These are phyloP conservation scores for Salix caprea DNA, from an alignment of 345 rosid genomes.

Conservation along the genomic window DNA sequence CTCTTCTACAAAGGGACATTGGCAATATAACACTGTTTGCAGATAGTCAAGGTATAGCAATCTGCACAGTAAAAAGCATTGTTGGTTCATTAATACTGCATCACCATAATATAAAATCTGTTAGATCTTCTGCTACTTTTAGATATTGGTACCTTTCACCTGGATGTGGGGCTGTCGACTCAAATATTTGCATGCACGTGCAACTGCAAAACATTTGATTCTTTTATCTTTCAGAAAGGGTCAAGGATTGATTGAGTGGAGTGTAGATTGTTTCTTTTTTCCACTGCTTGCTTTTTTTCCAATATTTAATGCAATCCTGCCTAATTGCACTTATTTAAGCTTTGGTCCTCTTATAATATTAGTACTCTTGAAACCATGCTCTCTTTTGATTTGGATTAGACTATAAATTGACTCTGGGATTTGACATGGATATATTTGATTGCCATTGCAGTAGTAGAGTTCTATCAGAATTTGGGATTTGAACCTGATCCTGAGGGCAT, in stretches of 20 bases:
- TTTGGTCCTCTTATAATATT: too few relatives aligned
- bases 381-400: not conserved
- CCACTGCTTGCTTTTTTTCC: too few relatives aligned
- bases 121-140: not conserved
- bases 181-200: not conserved
- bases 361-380: not conserved
- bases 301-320: too few relatives aligned
- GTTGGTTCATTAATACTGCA: not conserved
- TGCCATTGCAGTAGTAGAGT: slow-evolving; percentile 74
- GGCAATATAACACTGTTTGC: slow-evolving; percentile 98
- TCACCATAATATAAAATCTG: not conserved
- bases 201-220: not conserved
- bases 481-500: slow-evolving; percentile 97
- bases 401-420: not conserved
- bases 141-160: not conserved
- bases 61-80: not conserved
- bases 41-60: slow-evolving; percentile 73
- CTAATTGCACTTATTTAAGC: too few relatives aligned
- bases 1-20: slow-evolving; percentile 87
- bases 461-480: slow-evolving; percentile 87
- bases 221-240: not conserved
- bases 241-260: too few relatives aligned
- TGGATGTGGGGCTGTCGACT: not conserved
- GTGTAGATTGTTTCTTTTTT: too few relatives aligned
- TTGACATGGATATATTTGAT: not conserved